Evolutionary conservation across 768 basidiomycete genomes (phyloP), one percentile per base, ranked within the genome.

Genomic region (Dioszegia hungarica): DNA sequence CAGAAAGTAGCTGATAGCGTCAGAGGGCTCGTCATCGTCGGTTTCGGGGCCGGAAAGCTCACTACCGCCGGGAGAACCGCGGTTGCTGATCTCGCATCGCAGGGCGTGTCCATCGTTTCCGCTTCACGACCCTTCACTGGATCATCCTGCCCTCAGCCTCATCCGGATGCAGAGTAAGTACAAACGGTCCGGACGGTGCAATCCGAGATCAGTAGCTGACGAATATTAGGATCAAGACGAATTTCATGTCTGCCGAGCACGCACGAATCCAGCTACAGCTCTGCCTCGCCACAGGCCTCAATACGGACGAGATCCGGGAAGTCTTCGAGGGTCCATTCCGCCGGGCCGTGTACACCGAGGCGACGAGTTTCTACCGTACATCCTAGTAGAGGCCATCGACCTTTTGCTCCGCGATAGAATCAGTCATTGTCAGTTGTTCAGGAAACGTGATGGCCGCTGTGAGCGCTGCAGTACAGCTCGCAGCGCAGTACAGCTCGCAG

Each of bases 211-310:
- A 8, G 11, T 31, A 47, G 45, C 45, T 47, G 45, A 47, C 43
- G 5, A 14, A 58, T 41, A 31, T 31, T n/a, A 53, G 54, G 50
- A 70, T 70, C 61, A 39, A 51, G 15, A 53, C 68, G 8, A 63
- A 63, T 6, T 70, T 61, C 63, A 57, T 70, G 39, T 61, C 63
- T 40, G 61, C 59, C 17, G 60, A 60, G 33, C 64, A 70, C 39
- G 54, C 65, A 19, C 41, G 68, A 38, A 61, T 67, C 43, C 60
- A 60, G 50, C 60, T 67, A 1, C 68, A 70, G 37, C 57, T 70
- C 15, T 56, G 56, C 37, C 47, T 67, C 24, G 68, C 63, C 12
- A 60, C 48, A 8, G 68, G 68, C 12, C 20, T 40, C 19, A 11
- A 11, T 3, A 40, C 28, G 25, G 51, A 27, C 28, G 38, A 27